Base-by-base conservation (phyloP, 2,329 filamentous ascomycete genomes). In the Paraconiothyrium sp. region DNA sequence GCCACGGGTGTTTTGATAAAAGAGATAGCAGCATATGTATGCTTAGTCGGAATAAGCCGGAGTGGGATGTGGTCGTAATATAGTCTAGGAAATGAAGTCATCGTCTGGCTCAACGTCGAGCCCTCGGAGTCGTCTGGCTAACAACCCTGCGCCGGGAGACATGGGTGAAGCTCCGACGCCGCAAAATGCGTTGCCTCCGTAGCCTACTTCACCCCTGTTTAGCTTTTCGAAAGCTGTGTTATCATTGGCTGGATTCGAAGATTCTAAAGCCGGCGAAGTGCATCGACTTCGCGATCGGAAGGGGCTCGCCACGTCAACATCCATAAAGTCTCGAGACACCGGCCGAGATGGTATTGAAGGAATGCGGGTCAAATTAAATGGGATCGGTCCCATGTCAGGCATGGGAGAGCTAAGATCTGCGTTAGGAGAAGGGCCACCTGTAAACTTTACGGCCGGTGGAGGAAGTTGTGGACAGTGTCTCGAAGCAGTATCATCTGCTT, bases 41-140 rank as follows among this genome's bases (percentile, higher is more conserved):
- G 24, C 46, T 10, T 16, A 14, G 16, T n/a, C 46, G n/a, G 32
- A 11, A 9, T 10, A 32, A 30, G 20, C n/a, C 5, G n/a, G 46
- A 48, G 46, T 13, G 46, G 46, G n/a, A 24, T 48, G 4, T 13
- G 13, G 13, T 32, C 46, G 6, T 32, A 32, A 48, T 8, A 9
- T 48, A 48, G 46, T 30, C 14, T 48, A 48, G 22, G 46, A 30
- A 16, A 32, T 48, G 46, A 30, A 20, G 20, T 48, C 46, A 10
- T 56, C 54, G 30, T 50, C 44, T 22, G 58, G 73, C 60, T 83
- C 79, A 13, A 84, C 79, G 41, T 88, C 90, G 6, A 92, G 79
- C 6, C 87, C 86, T 66, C 88, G 85, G 48, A 94, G 79, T 59
- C 88, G 85, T 73, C 88, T 88, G 11, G 92, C 92, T 16, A 95